Evolutionary conservation across 2,329 filamentous ascomycete species (phyloP), one percentile per base, ranked within the genome.

Genomic region (Colletotrichum liaoningense): DNA sequence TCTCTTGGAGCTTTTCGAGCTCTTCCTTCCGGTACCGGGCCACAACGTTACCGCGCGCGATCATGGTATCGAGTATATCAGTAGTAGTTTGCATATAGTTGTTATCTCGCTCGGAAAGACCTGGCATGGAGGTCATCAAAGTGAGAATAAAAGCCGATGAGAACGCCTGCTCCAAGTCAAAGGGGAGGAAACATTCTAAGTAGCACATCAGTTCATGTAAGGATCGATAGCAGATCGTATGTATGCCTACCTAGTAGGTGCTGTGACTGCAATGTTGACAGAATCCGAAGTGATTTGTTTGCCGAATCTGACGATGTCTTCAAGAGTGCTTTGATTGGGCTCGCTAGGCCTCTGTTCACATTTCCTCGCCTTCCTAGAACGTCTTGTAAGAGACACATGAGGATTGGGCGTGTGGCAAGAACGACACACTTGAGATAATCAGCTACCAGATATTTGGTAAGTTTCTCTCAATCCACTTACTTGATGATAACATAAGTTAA

Each of bases 401-500:
- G 38, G 2, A 73, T n/a, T 12, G 67, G 71, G 1, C 67, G 46
- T 11, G 62, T 71, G 1, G 57, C 63, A 5, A 74, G 49, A 16
- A 71, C 59, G 19, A 74, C 59, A 38, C 63, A 71, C 62, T 42
- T 56, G 7, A 30, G 11, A 30, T 16, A 12, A 2, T 52, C 14
- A 30, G 46, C 55, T 30, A 8, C 6, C 19, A 19, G 8, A 19
- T 5, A 8, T 1, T 16, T 12, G 2, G 8, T 5, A 1, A 35
- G 30, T 9, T 4, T 7, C 7, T 46, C 9, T 4, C 9, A 0
- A 12, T 1, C 22, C 14, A 35, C 12, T 6, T 12, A 67, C 67
- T 52, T 63, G 67, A 12, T 73, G 71, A 11, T 71, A 73, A 42
- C 67, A 73, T 2, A 73, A 28, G 30, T 66, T 71, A 6, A 67